Evolutionary conservation across 1,284 basidiomycete species (phyloP).

Genomic region (Moniliella sp.): DNA sequence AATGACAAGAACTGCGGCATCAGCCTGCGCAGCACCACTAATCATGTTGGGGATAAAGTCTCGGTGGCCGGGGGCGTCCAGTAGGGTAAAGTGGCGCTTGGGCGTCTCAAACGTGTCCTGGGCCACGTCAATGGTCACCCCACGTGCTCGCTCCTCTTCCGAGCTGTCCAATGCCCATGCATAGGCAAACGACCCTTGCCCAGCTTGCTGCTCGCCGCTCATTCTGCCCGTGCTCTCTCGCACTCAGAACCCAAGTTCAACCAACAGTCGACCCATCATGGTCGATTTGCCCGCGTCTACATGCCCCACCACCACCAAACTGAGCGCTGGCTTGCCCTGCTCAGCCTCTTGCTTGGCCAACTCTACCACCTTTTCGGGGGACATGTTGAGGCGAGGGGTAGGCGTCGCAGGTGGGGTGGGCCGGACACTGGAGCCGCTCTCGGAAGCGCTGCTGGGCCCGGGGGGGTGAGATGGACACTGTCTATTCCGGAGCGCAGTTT

Average conservation of each 20-base stretch:
- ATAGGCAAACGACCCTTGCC: slow-evolving; percentile 92
- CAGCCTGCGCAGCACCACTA: slow-evolving; percentile 84
- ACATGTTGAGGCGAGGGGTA: too few relatives aligned
- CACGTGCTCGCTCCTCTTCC: slow-evolving; percentile 71
- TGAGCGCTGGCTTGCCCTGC: slow-evolving; percentile 50
- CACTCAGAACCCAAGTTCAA: slow-evolving; percentile 72
- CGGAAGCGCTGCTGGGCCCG: too few relatives aligned
- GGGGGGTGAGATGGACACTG: too few relatives aligned
- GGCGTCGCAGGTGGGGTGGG: too few relatives aligned
- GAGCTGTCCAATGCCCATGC: slow-evolving; percentile 92
- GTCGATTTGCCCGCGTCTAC: slow-evolving; percentile 98
- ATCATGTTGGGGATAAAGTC: slow-evolving; percentile 99
- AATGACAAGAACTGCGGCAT: slow-evolving; percentile 81
- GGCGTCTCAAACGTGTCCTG: slow-evolving; percentile 58
- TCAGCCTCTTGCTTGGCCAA: slow-evolving; percentile 49
- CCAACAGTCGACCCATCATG: slow-evolving; percentile 75
- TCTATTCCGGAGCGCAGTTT: too few relatives aligned
- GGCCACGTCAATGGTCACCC: slow-evolving; percentile 92
- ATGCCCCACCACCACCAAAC: slow-evolving; percentile 81
- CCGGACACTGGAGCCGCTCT: too few relatives aligned
- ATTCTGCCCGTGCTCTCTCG: slow-evolving; percentile 62
- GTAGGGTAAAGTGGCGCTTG: slow-evolving; percentile 60
- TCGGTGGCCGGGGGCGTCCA: slow-evolving; percentile 86
- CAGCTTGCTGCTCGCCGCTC: slow-evolving; percentile 66
- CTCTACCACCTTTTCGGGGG: too few relatives aligned